These are phyloP conservation scores for Dendrobium huoshanense DNA, from an alignment of 106 monocot genomes.

Conservation along the genomic window DNA sequence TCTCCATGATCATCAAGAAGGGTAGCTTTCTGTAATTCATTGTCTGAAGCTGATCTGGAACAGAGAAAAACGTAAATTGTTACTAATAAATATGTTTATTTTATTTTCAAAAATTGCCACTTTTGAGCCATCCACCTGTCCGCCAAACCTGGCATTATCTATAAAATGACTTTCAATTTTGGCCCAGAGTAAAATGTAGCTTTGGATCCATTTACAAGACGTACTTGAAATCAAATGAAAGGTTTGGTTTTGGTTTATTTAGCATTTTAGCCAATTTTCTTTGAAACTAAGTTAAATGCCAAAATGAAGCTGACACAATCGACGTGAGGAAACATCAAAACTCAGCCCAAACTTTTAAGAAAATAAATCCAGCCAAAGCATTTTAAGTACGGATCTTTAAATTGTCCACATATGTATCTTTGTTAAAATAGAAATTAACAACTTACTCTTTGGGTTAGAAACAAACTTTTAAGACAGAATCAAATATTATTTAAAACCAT, in stretches of 20 bases:
- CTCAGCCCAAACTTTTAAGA: neutral
- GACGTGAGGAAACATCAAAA: too few relatives aligned
- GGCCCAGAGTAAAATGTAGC: neutral
- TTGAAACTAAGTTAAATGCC: neutral
- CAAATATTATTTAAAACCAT: neutral
- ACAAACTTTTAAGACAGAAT: neutral
- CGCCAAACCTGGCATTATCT: neutral
- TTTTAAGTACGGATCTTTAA: neutral
- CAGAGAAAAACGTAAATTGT: neutral
- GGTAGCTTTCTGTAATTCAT: slow-evolving; percentile 18
- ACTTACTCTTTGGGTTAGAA: neutral
- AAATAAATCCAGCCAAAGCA: neutral
- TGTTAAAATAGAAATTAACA: slow-evolving; percentile 1
- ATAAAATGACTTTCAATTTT: neutral
- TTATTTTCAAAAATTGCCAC: neutral
- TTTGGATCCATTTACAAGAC: neutral
- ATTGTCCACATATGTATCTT: neutral
- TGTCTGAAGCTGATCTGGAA: slow-evolving; percentile 30
- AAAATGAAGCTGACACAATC: neutral
- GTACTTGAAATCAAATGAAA: neutral
- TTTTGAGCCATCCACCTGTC: neutral
- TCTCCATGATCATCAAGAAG: slow-evolving; percentile 16
- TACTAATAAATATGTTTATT: neutral
- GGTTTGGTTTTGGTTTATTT: neutral
- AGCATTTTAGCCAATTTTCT: neutral